phyloP scores from a whole-genome alignment of 1,139 yeast genomes.

The Lodderomyces beijingensis region DNA sequence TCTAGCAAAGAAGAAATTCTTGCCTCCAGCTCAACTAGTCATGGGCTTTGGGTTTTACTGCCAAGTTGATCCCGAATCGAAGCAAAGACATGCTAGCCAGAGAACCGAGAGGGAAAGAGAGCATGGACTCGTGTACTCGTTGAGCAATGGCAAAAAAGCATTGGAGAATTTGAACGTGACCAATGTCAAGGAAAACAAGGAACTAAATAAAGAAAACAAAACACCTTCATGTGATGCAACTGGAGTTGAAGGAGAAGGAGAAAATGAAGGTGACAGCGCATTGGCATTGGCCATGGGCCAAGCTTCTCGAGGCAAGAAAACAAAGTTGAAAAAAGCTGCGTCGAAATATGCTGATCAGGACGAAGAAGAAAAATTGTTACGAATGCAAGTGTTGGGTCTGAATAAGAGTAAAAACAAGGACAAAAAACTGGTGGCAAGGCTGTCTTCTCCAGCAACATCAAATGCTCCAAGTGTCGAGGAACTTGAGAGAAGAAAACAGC shows the following conservation, averaged over 20 bases:
- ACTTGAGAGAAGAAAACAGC: constrained; percentile 37
- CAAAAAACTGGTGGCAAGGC: constrained; percentile 19
- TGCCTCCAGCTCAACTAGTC: constrained; percentile 80
- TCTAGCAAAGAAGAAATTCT: constrained; percentile 51
- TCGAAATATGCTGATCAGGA: constrained; percentile 87
- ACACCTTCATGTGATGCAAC: constrained; percentile 8
- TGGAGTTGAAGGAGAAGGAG: constrained; percentile 9
- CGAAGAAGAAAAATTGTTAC: constrained; percentile 71
- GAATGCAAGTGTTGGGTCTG: constrained; percentile 81
- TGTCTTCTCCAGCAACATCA: constrained; percentile 15
- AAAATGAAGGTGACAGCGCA: background rate
- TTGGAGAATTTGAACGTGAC: constrained; percentile 18
- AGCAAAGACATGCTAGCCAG: constrained; percentile 33
- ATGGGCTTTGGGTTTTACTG: constrained; percentile 89
- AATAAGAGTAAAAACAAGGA: constrained; percentile 53
- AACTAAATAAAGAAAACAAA: constrained; percentile 9
- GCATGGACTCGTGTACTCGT: constrained; percentile 40
- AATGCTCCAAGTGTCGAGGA: constrained; percentile 19
- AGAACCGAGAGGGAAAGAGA: constrained; percentile 41
- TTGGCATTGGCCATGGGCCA: too few species aligned
- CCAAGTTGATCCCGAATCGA: constrained; percentile 57
- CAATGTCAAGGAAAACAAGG: constrained; percentile 11
- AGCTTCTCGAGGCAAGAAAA: constrained; percentile 66
- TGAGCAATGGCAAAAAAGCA: constrained; percentile 34
- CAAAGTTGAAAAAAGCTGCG: constrained; percentile 77